Base-by-base conservation (phyloP, 2,329 filamentous ascomycete species). In the Aspergillus sp. region DNA sequence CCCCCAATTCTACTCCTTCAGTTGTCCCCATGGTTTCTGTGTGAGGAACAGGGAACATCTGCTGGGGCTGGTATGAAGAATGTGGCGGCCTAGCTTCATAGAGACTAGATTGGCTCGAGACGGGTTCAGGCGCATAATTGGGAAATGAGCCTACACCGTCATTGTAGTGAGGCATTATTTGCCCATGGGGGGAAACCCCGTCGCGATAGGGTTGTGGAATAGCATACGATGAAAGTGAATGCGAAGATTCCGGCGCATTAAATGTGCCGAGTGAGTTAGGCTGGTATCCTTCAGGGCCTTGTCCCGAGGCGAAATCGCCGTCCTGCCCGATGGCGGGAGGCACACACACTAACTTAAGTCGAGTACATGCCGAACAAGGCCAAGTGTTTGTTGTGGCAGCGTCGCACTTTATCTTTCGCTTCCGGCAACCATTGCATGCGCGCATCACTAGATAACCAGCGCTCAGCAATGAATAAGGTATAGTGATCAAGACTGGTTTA, bases 331-430 rank as follows among this genome's bases (percentile, higher is more conserved):
- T 88, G 56, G 91, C 92, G 4, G 93, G 95, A 46, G 92, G 91
- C 24, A 97, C 88, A 73, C 95, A 98, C 68, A 95, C 90, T 59
- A 97, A 84, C 79, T 97, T 98, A 61, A 98, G 81, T 49, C 93
- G 86, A 61, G 92, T 89, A 73, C 93, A 99, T 37, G 95, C 91
- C 41, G 93, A 95, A 75, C 93, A 98, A 27, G 95, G 95, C 93
- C 95, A 98, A 39, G 91, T 92, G 74, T 98, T 97, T 41, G 93
- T 97, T 13, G 93, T 96, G 19, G 93, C 93, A 52, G 93, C 92
- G 79, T 98, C 95, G 78, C 93, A 99, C 75, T 96, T 96, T 73
- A 99, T 99, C 77, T 99, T 99, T 70, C 93, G 86, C 76, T 92
- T 88, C 61, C 93, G 86, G 72, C 93, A 98, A 60, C 93, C 93